Evolutionary conservation across 805 yeast genomes (phyloP).

Genomic region (Teunomyces funiuensis): DNA sequence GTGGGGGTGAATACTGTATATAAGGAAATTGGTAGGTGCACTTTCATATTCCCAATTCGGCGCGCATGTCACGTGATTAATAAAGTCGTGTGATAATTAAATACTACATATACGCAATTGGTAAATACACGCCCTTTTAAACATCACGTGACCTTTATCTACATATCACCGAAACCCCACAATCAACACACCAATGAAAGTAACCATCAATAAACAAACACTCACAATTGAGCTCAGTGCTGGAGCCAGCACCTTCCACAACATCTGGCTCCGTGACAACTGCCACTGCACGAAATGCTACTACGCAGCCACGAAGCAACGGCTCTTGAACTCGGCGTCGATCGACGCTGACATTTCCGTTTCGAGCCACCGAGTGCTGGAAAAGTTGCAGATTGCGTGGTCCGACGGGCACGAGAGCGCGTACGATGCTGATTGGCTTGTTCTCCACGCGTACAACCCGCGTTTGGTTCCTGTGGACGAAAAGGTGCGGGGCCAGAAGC

Average conservation of each 20-base stretch:
- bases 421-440: conserved; percentile 44
- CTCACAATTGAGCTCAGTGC: not conserved
- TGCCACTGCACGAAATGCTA: conserved; percentile 60
- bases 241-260: conserved; percentile 25
- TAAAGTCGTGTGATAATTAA: too few relatives aligned
- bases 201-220: not conserved
- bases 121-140: too few relatives aligned
- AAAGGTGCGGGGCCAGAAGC: conserved; percentile 28
- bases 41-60: too few relatives aligned
- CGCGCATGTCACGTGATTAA: too few relatives aligned
- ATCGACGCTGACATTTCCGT: conserved; percentile 25
- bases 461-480: conserved; percentile 32
- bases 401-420: conserved; percentile 36
- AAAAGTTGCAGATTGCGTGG: conserved; percentile 35
- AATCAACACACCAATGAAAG: not conserved
- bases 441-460: conserved; percentile 53
- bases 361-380: conserved; percentile 16
- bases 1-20: too few relatives aligned
- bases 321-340: conserved; percentile 54
- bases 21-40: too few relatives aligned
- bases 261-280: conserved; percentile 65
- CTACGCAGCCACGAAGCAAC: conserved; percentile 56
- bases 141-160: not conserved
- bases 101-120: too few relatives aligned
- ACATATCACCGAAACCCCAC: not conserved